A percentile compares a stretch with the other conserved stretches of the same genome.
Evolutionary conservation across 192 early-diverging fungal species (phyloP).

Genomic region (Phycomyces blakesleeanus): DNA sequence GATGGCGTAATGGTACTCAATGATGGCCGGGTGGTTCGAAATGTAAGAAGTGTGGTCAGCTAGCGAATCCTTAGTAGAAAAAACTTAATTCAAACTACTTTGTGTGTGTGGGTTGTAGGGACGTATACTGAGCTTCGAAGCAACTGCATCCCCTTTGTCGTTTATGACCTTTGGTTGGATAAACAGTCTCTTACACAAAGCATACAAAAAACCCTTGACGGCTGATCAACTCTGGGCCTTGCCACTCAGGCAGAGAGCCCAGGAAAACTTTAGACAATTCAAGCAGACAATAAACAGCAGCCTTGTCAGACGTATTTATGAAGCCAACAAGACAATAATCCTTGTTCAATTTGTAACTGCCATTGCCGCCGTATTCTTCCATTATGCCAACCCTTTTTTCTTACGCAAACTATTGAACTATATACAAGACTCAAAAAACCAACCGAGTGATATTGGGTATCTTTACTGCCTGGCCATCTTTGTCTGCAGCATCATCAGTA

Average conservation of each 20-base stretch:
- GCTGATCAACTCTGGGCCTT: constrained; percentile 23
- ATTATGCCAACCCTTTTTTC: constrained; percentile 50
- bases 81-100: neutral
- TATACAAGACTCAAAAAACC: constrained; percentile 27
- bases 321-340: constrained; percentile 19
- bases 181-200: constrained; percentile 17
- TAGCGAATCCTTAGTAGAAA: neutral
- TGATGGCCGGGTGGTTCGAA: constrained; percentile 33
- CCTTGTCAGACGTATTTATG: constrained; percentile 4
- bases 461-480: constrained; percentile 49
- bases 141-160: constrained; percentile 22
- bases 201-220: constrained; percentile 6
- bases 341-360: constrained; percentile 27
- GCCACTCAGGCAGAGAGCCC: constrained; percentile 12
- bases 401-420: constrained; percentile 40
- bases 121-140: constrained; percentile 30
- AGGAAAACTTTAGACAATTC: constrained; percentile 19
- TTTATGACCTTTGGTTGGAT: constrained; percentile 35
- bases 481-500: constrained; percentile 37
- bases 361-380: constrained; percentile 29
- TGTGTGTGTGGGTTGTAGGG: constrained; percentile 21
- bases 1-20: constrained; percentile 29
- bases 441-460: constrained; percentile 41
- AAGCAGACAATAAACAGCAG: neutral
- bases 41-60: constrained; percentile 21